Base-by-base conservation (phyloP, 1,284 basidiomycete genomes). In the Moesziomyces parantarcticus region DNA sequence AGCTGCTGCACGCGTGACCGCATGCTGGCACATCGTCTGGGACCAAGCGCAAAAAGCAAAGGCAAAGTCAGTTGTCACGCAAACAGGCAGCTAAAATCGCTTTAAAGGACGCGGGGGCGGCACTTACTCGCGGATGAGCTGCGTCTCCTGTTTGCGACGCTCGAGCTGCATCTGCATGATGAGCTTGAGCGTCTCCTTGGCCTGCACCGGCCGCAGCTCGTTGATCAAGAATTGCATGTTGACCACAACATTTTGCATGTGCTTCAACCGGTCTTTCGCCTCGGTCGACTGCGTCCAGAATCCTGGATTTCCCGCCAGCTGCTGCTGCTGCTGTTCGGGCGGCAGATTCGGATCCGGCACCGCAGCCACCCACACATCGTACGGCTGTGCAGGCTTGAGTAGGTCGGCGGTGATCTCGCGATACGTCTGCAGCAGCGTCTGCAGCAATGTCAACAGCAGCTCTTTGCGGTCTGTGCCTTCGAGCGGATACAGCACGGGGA, bases 141-240 rank as follows among this genome's bases (percentile, higher is more conserved):
- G 21, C 10, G 77, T 76, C 55, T 79, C 73, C 26, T 62, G 61
- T 50, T 61, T 58, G 18, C 80, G 56, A n/a, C 76, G 57, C 47
- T 72, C 62, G 23, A 82, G 48, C 58, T 82, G 80, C 62, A 54
- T 58, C 42, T 58, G 52, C 61, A 82, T 70, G 46, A 78, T 62
- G 23, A 57, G 42, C 59, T 73, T 74, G 39, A 81, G 73, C 50
- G 74, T 69, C 43, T 78, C 77, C 25, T 70, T 72, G 3, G 77
- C 75, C 50, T 82, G 79, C n/a, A 76, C 60, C 16, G 81, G 80
- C 25, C 81, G 58, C 42, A 79, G 58, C 63, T 79, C 70, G 71
- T 83, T 83, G 65, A 81, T 58, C 20, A 80, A 36, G 56, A 77
- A 78, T 54, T 80, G 80, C 61, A 82, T 79, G 44, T 83, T 83